phyloP scores from a whole-genome alignment of 1,139 yeast genomes.

The Candida gigantensis region DNA sequence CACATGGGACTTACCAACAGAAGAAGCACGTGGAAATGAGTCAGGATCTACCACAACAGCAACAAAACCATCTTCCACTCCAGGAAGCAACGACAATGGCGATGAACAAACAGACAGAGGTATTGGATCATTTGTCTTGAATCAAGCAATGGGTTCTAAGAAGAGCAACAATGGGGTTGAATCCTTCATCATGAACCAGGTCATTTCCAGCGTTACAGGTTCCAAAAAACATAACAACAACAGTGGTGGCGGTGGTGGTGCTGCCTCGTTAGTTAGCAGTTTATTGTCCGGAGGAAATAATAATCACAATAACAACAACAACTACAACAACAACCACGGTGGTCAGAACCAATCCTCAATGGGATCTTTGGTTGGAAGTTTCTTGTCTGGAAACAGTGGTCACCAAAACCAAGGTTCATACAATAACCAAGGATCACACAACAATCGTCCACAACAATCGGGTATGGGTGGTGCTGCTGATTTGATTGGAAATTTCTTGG shows the following conservation, averaged over 20 bases:
- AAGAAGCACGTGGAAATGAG: constrained; percentile 4
- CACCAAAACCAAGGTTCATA: constrained; percentile 9
- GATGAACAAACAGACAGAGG: constrained; percentile 15
- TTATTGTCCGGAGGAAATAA: constrained; percentile 10
- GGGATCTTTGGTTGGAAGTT: constrained; percentile 11
- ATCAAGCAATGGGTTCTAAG: constrained; percentile 13
- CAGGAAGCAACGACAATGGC: constrained; percentile 1
- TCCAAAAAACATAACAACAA: constrained; percentile 5
- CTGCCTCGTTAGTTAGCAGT: constrained; percentile 15
- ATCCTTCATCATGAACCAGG: constrained; percentile 15
- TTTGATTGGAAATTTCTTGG: constrained; percentile 3
- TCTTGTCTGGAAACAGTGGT: constrained; percentile 12
- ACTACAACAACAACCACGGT: constrained; percentile 3
- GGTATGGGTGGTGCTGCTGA: constrained; percentile 2
- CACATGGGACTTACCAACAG: constrained; percentile 23
- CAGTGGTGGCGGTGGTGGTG: constrained; percentile 9
- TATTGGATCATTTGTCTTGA: constrained; percentile 15
- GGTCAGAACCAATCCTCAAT: constrained; percentile 9
- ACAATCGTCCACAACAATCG: constrained; percentile 7
- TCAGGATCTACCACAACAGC: constrained; percentile 4
- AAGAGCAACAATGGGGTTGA: constrained; percentile 14
- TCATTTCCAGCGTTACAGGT: constrained; percentile 9
- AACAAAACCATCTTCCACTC: constrained; percentile 2
- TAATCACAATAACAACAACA: constrained; percentile 3
- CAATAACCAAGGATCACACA: constrained; percentile 3